Percentiles rank a stretch among this genome's conserved stretches.
Evolutionary conservation across 495 filamentous ascomycete genomes (phyloP).

Genomic region (Aspergillus sclerotiicarbonarius): DNA sequence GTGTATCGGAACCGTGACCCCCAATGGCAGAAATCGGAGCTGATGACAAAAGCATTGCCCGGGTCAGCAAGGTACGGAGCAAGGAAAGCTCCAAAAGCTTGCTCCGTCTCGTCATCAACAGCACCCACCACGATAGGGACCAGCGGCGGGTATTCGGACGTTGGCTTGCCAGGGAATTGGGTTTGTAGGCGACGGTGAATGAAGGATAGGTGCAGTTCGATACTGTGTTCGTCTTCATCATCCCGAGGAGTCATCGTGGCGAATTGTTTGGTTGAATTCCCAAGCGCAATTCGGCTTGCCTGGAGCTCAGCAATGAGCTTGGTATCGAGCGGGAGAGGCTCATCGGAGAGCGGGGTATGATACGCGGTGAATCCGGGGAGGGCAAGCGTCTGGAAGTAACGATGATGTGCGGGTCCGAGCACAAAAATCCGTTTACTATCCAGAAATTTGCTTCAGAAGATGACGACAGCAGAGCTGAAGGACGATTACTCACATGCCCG

Average conservation of each 20-base stretch:
- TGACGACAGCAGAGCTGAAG: not conserved
- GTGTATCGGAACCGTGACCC: constrained; percentile 84
- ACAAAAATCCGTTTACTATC: constrained; percentile 85
- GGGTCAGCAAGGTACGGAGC: constrained; percentile 76
- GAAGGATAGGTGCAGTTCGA: constrained; percentile 96
- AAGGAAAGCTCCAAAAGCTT: constrained; percentile 66
- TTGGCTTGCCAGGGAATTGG: constrained; percentile 35
- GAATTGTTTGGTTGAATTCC: too few species aligned
- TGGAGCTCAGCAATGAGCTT: constrained; percentile 62
- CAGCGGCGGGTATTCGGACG: constrained; percentile 63
- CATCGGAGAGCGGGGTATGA: constrained; percentile 79
- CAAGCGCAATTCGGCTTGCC: too few species aligned
- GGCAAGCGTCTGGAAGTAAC: constrained; percentile 73
- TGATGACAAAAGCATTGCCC: constrained; percentile 78
- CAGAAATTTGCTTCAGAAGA: not conserved
- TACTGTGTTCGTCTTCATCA: constrained; percentile 89
- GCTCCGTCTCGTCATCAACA: constrained; percentile 64
- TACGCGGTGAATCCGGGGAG: constrained; percentile 74
- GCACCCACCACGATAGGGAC: constrained; percentile 89
- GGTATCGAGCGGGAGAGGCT: constrained; percentile 69
- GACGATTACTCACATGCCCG: constrained; percentile 59
- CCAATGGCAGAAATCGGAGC: constrained; percentile 98
- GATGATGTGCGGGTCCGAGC: constrained; percentile 89
- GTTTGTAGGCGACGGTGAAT: constrained; percentile 73
- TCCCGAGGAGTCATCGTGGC: constrained; percentile 65